phyloP scores from a whole-genome alignment of 1,139 yeast species.

The Diutina sp. region DNA sequence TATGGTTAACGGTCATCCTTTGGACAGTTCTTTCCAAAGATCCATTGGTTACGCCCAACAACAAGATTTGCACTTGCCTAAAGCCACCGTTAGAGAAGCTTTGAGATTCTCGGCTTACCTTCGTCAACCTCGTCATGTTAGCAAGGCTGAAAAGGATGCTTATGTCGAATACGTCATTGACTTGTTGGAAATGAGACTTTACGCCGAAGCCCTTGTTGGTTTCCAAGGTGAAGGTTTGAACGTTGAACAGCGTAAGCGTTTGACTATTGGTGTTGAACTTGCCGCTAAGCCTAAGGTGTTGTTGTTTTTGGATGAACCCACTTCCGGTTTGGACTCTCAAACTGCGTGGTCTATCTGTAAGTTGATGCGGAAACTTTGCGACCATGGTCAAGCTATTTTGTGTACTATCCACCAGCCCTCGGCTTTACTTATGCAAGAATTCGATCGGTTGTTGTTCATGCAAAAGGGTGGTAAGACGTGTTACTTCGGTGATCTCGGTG shows the following conservation, averaged over 20 bases:
- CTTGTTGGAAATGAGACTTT: slow-evolving; percentile 57
- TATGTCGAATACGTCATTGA: slow-evolving; percentile 64
- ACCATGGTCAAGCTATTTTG: slow-evolving; percentile 71
- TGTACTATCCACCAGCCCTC: slow-evolving; percentile 84
- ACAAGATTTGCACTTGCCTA: slow-evolving; percentile 61
- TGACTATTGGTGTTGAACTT: slow-evolving; percentile 77
- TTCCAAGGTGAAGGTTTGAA: slow-evolving; percentile 68
- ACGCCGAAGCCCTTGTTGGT: slow-evolving; percentile 78
- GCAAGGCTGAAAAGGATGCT: slow-evolving; percentile 46
- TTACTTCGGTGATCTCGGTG: slow-evolving; percentile 9
- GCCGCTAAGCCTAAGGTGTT: slow-evolving; percentile 79
- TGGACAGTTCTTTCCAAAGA: slow-evolving; percentile 67
- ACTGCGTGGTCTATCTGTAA: slow-evolving; percentile 83
- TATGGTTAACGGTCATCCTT: slow-evolving; percentile 58
- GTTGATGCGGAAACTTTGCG: slow-evolving; percentile 61
- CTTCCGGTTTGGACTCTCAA: slow-evolving; percentile 87
- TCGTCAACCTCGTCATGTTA: slow-evolving; percentile 49
- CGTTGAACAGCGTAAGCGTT: slow-evolving; percentile 77
- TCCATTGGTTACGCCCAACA: slow-evolving; percentile 79
- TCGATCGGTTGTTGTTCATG: slow-evolving; percentile 61
- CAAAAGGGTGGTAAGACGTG: slow-evolving; percentile 35
- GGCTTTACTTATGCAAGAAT: slow-evolving; percentile 62
- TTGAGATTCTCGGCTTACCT: slow-evolving; percentile 58
- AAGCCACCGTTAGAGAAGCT: slow-evolving; percentile 77
- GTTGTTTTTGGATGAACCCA: slow-evolving; percentile 82